A percentile compares a stretch with the other conserved stretches of the same genome.
Evolutionary conservation across 108 stramenopile genomes (phyloP).

Genomic region (Cyclostephanos tholiformis): DNA sequence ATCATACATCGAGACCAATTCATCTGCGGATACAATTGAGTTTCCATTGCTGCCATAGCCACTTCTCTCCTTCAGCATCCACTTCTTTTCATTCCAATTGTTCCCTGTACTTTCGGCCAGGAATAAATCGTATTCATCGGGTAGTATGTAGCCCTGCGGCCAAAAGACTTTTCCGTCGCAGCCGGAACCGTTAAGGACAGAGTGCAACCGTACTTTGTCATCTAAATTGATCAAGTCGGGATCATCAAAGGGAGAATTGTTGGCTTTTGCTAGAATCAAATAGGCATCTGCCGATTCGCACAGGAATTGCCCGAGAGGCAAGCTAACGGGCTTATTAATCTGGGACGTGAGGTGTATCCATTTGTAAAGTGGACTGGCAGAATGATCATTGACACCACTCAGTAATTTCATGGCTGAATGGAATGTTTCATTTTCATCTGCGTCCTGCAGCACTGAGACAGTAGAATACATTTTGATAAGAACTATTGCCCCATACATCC

Average conservation of each 20-base stretch:
- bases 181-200: conserved; percentile 28
- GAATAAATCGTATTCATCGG: conserved; percentile 25
- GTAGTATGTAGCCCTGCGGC: conserved; percentile 54
- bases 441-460: not conserved
- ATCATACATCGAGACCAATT: conserved; percentile 22
- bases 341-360: conserved; percentile 27
- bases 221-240: conserved; percentile 60
- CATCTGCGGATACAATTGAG: conserved; percentile 41
- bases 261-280: conserved; percentile 49
- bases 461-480: conserved; percentile 14
- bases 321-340: not conserved
- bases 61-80: conserved; percentile 69
- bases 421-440: not conserved
- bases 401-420: conserved; percentile 8
- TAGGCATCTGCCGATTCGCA: conserved; percentile 2
- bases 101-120: conserved; percentile 14
- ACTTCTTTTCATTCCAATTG: conserved; percentile 17
- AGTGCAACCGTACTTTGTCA: conserved; percentile 67
- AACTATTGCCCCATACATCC: conserved; percentile 24
- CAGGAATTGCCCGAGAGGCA: not conserved
- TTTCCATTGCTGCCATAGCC: conserved; percentile 86
- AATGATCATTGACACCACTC: not conserved
- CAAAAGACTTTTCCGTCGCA: conserved; percentile 22
- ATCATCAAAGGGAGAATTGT: conserved; percentile 73
- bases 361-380: conserved; percentile 18